Base-by-base conservation (phyloP, 148 eudicot genomes). In the Rhododendron ovatum region DNA sequence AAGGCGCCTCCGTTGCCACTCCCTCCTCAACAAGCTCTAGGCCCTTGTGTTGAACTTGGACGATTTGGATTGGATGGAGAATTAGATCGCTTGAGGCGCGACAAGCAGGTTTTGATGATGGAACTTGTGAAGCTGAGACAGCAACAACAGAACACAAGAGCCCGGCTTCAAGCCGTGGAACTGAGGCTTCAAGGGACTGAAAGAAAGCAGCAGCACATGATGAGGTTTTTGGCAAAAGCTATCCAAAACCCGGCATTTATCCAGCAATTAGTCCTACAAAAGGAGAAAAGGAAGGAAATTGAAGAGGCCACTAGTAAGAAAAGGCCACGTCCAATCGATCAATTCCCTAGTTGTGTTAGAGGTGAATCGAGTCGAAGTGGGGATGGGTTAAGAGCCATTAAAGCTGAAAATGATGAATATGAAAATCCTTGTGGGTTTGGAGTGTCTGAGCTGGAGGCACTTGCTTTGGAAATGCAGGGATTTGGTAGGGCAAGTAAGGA, bases 381-480 rank as follows among this genome's bases (percentile, higher is more conserved):
- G 6, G 84, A 76, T 30, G 76, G 86, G 45, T 43, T 57, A 3
- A 78, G 82, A 17, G 59, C 65, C 59, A 82, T 92, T 10, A 94
- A 94, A 88, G 71, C 77, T 59, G 99, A 96, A 90, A 94, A 93
- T 0, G 61, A 86, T 78, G 95, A 95, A 2, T 88, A 82, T 57
- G 87, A 67, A 47, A 90, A 86, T 63, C 69, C 12, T 75, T 86
- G 75, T 76, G 89, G 89, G 15, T 86, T 78, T n/a, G 88, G 84
- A n/a, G 91, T 94, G 28, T 95, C 96, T 0, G 99, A 95, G 86
- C 95, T 97, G 0, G 99, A 97, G 84, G 95, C 92, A 15, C 96
- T 97, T 75, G 99, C 99, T 10, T 77, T 96, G 78, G 98, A 95
- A 83, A 95, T 97, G 90, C 99, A 94, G 85, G 98, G 98, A 26